Evolutionary conservation across 768 basidiomycete species (phyloP).

Genomic region (Leucosporidium yakuticum): DNA sequence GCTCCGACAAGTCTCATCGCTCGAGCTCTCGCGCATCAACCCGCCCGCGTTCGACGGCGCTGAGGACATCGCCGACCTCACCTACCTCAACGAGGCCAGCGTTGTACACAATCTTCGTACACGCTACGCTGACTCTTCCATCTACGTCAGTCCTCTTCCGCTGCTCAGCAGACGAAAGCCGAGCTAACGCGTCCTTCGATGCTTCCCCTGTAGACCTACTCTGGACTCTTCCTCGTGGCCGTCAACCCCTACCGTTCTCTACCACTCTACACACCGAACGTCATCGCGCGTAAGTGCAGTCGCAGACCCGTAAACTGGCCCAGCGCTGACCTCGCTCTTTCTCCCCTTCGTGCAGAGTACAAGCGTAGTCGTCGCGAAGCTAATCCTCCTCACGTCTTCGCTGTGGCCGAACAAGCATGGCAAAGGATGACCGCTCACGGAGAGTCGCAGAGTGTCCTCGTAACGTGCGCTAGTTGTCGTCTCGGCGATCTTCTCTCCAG

Average conservation of each 20-base stretch:
- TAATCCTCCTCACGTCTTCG: conserved; percentile 93
- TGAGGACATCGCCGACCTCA: conserved; percentile 95
- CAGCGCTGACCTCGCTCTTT: conserved; percentile 31
- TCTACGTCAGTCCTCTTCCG: conserved; percentile 62
- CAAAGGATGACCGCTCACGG: conserved; percentile 95
- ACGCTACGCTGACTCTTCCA: conserved; percentile 82
- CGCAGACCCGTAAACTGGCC: background rate
- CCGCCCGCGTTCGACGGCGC: conserved; percentile 74
- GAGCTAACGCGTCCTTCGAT: background rate
- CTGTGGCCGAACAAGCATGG: conserved; percentile 96
- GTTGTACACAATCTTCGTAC: conserved; percentile 95
- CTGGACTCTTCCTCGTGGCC: conserved; percentile 93
- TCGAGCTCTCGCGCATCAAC: conserved; percentile 35
- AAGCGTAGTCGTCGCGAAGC: conserved; percentile 77
- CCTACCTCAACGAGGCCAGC: conserved; percentile 94
- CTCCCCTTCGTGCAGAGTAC: conserved; percentile 49
- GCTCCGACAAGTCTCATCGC: conserved; percentile 14
- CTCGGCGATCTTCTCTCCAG: conserved; percentile 25
- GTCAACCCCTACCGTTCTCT: conserved; percentile 93
- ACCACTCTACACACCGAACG: conserved; percentile 81
- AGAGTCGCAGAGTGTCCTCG: conserved; percentile 87
- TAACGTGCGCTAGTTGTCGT: conserved; percentile 63
- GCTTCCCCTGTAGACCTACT: conserved; percentile 62
- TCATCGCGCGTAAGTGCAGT: conserved; percentile 59
- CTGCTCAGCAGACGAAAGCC: conserved; percentile 25